These are phyloP conservation scores for Pichia eremophila DNA, from an alignment of 805 yeast species.

Conservation along the genomic window DNA sequence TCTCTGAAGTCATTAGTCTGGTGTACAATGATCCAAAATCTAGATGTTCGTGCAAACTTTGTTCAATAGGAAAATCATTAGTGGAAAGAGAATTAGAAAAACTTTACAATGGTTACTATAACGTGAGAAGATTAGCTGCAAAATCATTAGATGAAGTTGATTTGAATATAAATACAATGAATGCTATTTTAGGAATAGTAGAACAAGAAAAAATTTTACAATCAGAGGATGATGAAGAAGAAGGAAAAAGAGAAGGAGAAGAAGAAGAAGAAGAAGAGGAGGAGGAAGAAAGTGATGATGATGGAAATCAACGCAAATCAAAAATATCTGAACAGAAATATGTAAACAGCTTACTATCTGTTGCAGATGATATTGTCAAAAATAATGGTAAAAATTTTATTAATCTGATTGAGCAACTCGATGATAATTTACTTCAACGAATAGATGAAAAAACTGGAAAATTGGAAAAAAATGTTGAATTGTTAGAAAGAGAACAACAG, in stretches of 20 bases:
- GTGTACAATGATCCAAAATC: conserved; percentile 51
- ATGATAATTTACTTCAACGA: conserved; percentile 24
- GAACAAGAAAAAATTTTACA: conserved; percentile 3
- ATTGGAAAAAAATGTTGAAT: neutral
- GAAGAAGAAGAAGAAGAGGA: neutral
- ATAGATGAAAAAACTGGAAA: neutral
- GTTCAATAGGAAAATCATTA: conserved; percentile 65
- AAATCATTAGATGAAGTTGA: conserved; percentile 31
- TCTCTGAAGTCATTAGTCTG: conserved; percentile 55
- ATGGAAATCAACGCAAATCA: neutral
- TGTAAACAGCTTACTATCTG: conserved; percentile 23
- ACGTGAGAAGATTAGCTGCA: conserved; percentile 27
- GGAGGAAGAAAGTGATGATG: neutral
- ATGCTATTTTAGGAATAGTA: conserved; percentile 19
- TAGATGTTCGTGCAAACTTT: conserved; percentile 62
- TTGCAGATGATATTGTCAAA: conserved; percentile 72
- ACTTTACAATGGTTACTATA: conserved; percentile 61
- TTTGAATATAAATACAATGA: conserved; percentile 19
- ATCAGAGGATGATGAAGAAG: conserved; percentile 1
- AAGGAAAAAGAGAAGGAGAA: neutral
- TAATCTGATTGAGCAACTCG: conserved; percentile 70
- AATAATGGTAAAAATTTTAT: conserved; percentile 73
- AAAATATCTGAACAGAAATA: neutral
- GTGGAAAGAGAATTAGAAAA: conserved; percentile 71
- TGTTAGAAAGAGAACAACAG: neutral